Conservation (phyloP, 768 basidiomycete species). For the Pleurotus pulmonarius region DNA sequence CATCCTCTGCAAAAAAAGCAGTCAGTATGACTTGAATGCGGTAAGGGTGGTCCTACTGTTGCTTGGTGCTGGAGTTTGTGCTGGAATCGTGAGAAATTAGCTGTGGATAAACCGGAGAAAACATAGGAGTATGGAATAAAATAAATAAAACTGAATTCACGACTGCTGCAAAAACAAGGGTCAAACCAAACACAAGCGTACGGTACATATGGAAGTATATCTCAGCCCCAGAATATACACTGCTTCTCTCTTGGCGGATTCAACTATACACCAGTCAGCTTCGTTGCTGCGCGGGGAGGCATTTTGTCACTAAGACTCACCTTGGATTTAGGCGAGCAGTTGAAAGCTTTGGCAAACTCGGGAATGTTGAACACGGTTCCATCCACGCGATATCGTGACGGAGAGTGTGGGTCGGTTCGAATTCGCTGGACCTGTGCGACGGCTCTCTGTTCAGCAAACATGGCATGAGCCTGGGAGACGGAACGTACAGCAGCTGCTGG, state of each 20-base stretch:
- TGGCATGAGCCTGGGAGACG: not conserved
- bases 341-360: conserved; percentile 86
- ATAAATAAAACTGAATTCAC: too few species aligned
- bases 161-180: too few species aligned
- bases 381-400: conserved; percentile 72
- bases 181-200: not conserved
- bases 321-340: conserved; percentile 73
- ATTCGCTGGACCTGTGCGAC: conserved; percentile 62
- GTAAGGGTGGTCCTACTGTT: too few species aligned
- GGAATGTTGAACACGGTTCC: conserved; percentile 86
- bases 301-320: conserved; percentile 32
- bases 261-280: conserved; percentile 38
- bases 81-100: too few species aligned
- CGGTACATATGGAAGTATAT: conserved; percentile 6
- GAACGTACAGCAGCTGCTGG: conserved; percentile 66
- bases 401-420: conserved; percentile 88
- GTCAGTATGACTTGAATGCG: too few species aligned
- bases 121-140: too few species aligned
- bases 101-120: too few species aligned
- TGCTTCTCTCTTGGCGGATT: conserved; percentile 79
- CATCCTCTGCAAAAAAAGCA: too few species aligned
- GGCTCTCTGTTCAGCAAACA: not conserved
- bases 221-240: conserved; percentile 76
- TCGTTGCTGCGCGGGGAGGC: too few species aligned
- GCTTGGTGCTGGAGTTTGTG: too few species aligned